Conservation (phyloP, 495 filamentous ascomycete genomes). For the Penicillium lividum region DNA sequence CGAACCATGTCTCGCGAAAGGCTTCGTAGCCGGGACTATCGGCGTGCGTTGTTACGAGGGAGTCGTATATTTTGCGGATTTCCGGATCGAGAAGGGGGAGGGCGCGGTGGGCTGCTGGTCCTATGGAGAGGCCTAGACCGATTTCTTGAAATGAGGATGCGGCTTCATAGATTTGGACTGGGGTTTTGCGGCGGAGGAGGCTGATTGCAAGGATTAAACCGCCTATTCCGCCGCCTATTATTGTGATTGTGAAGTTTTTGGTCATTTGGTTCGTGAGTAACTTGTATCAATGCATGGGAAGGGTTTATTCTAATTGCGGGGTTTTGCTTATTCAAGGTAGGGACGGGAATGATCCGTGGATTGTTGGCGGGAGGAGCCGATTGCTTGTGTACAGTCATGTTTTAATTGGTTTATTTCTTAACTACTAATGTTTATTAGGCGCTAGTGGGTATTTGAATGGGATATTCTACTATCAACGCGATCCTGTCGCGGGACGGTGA, state of each 20-base stretch:
- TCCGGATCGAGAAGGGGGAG: slow-evolving; percentile 50
- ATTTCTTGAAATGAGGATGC: slow-evolving; percentile 53
- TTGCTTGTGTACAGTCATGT: neutral
- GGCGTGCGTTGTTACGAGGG: slow-evolving; percentile 32
- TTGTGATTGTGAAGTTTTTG: slow-evolving; percentile 49
- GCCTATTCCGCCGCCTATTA: slow-evolving; percentile 62
- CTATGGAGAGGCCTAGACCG: slow-evolving; percentile 60
- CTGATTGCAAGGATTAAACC: slow-evolving; percentile 58
- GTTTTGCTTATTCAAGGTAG: neutral
- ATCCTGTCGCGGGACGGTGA: slow-evolving; percentile 7
- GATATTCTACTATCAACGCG: slow-evolving; percentile 7
- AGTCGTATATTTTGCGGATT: slow-evolving; percentile 36
- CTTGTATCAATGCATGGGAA: neutral
- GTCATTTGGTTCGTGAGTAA: neutral
- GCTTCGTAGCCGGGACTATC: slow-evolving; percentile 30
- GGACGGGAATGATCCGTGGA: neutral
- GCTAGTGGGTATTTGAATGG: neutral
- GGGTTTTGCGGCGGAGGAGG: slow-evolving; percentile 51
- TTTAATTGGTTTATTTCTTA: no score
- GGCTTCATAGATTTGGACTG: slow-evolving; percentile 58
- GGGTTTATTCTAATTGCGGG: neutral
- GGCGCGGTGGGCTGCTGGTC: slow-evolving; percentile 57
- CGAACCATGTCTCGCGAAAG: slow-evolving; percentile 29
- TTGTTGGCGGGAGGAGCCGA: neutral
- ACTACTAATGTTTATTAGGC: no score